Percentiles rank a stretch among this genome's conserved stretches.
Evolutionary conservation across 495 filamentous ascomycete species (phyloP).

Genomic region (Aspergillus haitiensis): DNA sequence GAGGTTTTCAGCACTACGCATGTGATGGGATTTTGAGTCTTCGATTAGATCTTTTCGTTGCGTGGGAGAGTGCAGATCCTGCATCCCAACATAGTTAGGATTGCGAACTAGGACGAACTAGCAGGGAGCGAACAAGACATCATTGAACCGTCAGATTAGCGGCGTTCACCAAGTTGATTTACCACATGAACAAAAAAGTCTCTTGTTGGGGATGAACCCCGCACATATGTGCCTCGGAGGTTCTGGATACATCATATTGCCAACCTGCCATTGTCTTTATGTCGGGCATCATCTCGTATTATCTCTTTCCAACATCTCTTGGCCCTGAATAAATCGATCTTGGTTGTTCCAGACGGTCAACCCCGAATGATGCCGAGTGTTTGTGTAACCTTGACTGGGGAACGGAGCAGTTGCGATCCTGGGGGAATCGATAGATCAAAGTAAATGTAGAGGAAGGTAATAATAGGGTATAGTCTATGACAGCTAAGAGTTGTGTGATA

Average conservation of each 20-base stretch:
- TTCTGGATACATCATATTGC: neutral
- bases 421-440: too few species aligned
- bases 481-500: too few species aligned
- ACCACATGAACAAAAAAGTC: constrained; percentile 14
- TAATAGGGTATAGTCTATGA: too few species aligned
- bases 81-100: constrained; percentile 16
- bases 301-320: too few species aligned
- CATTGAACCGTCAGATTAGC: constrained; percentile 3
- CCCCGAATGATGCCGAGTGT: too few species aligned
- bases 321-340: too few species aligned
- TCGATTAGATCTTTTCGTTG: constrained; percentile 7
- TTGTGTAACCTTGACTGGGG: too few species aligned
- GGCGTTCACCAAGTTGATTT: neutral
- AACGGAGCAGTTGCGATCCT: too few species aligned
- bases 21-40: constrained; percentile 13
- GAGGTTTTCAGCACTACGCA: constrained; percentile 1
- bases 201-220: constrained; percentile 13
- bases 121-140: neutral
- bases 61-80: constrained; percentile 9
- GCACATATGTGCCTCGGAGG: constrained; percentile 17
- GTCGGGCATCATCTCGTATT: neutral
- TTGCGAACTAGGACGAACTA: neutral
- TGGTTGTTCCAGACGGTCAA: too few species aligned
- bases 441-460: too few species aligned
- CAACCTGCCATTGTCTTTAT: too few species aligned